phyloP scores from a whole-genome alignment of 345 rosid genomes.

The Camelina neglecta region DNA sequence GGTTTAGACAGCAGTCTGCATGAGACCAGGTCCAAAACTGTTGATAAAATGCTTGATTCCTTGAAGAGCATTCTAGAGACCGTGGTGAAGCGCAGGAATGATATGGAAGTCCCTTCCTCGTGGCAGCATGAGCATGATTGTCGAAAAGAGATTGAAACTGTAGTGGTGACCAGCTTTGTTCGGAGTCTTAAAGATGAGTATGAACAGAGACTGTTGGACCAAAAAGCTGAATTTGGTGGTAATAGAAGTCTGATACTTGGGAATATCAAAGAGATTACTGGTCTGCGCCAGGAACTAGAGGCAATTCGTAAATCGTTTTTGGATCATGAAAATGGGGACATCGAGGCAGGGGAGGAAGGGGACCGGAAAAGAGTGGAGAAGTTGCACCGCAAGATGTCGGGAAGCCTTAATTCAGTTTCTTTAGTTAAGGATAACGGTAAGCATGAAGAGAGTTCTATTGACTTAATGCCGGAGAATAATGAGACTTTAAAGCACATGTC shows the following conservation, averaged over 20 bases:
- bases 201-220: conserved; percentile 55
- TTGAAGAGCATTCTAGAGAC: conserved; percentile 49
- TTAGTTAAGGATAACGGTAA: conserved; percentile 66
- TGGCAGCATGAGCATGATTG: conserved; percentile 65
- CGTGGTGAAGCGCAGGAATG: conserved; percentile 43
- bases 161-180: conserved; percentile 54
- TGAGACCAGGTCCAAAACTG: conserved; percentile 49
- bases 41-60: conserved; percentile 50
- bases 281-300: conserved; percentile 74
- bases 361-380: conserved; percentile 49
- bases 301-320: conserved; percentile 57
- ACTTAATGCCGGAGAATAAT: conserved; percentile 53
- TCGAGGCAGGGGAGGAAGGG: conserved; percentile 55
- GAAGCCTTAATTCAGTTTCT: conserved; percentile 51
- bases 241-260: conserved; percentile 49
- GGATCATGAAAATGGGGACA: conserved; percentile 59
- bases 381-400: conserved; percentile 62
- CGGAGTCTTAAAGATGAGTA: conserved; percentile 60
- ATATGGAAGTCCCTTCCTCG: conserved; percentile 45
- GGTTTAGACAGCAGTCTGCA: conserved; percentile 55
- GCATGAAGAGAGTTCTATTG: conserved; percentile 55
- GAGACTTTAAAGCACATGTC: conserved; percentile 57
- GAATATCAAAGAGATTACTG: conserved; percentile 63
- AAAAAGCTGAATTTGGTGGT: conserved; percentile 45
- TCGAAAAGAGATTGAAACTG: conserved; percentile 54